A percentile compares a stretch with the other conserved stretches of the same genome.
phyloP scores from a whole-genome alignment of 2,329 filamentous ascomycete species.

The Verruconis gallopava region DNA sequence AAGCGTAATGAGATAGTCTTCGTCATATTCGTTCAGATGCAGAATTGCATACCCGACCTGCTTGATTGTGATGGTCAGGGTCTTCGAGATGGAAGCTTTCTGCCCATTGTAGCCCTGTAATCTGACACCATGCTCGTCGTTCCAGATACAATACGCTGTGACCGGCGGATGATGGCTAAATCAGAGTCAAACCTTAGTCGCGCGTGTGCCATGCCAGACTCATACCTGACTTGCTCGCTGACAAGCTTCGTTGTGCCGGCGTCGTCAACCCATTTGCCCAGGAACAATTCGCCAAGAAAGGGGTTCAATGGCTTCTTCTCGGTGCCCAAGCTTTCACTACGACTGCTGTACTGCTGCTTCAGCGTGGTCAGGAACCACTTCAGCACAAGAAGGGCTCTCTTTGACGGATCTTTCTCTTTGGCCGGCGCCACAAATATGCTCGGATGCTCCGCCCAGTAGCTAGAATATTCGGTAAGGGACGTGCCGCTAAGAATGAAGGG shows the following conservation, averaged over 20 bases:
- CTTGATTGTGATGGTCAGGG: constrained; percentile 78
- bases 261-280: constrained; percentile 78
- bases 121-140: constrained; percentile 65
- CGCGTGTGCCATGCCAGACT: too few species aligned
- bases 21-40: constrained; percentile 52
- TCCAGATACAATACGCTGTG: constrained; percentile 87
- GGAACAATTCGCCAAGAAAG: constrained; percentile 86
- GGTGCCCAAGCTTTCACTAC: constrained; percentile 70
- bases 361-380: constrained; percentile 94
- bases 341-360: constrained; percentile 67
- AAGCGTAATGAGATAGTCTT: constrained; percentile 82
- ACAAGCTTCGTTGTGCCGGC: constrained; percentile 73
- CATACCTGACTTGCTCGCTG: constrained; percentile 79
- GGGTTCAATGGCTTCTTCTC: constrained; percentile 98
- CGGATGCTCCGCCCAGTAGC: constrained; percentile 44
- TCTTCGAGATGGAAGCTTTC: constrained; percentile 80
- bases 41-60: constrained; percentile 83
- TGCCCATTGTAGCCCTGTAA: constrained; percentile 84
- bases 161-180: constrained; percentile 76
- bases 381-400: constrained; percentile 74
- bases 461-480: constrained; percentile 44
- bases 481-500: constrained; percentile 43
- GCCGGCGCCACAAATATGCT: constrained; percentile 69
- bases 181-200: constrained; percentile 9
- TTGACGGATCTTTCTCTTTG: constrained; percentile 63